A percentile compares a stretch with the other conserved stretches of the same genome.
Evolutionary conservation across 1,139 yeast species (phyloP).

Genomic region (Geotrichum bryndzae): DNA sequence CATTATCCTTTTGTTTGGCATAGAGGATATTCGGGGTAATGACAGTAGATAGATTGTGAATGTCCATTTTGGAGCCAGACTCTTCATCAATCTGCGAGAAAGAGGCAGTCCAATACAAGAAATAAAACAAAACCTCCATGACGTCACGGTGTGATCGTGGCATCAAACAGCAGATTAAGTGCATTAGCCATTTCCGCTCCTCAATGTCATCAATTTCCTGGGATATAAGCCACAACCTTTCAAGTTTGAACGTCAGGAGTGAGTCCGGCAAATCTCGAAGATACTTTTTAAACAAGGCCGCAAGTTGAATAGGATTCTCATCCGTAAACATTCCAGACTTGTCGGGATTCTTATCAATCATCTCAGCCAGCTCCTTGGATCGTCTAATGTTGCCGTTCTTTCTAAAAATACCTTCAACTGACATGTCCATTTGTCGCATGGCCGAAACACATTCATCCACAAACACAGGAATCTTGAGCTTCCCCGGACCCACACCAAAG

Average conservation of each 20-base stretch:
- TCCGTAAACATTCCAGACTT: constrained; percentile 64
- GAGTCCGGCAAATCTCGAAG: constrained; percentile 92
- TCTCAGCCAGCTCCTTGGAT: constrained; percentile 66
- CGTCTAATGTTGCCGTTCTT: constrained; percentile 92
- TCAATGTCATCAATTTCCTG: constrained; percentile 47
- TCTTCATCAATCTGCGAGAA: constrained; percentile 63
- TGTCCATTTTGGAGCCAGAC: constrained; percentile 90
- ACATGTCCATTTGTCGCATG: constrained; percentile 86
- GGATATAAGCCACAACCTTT: constrained; percentile 75
- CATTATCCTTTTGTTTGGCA: constrained; percentile 26
- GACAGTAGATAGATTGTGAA: constrained; percentile 91
- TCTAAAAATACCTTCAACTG: constrained; percentile 94
- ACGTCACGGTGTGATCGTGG: constrained; percentile 81
- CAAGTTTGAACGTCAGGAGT: constrained; percentile 66
- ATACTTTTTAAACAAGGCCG: constrained; percentile 89
- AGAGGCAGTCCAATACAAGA: constrained; percentile 93
- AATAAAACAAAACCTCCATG: constrained; percentile 77
- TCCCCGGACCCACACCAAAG: constrained; percentile 76
- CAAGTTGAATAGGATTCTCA: constrained; percentile 87
- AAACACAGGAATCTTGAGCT: constrained; percentile 72
- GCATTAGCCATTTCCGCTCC: constrained; percentile 53
- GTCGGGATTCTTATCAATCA: constrained; percentile 68
- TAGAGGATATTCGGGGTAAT: constrained; percentile 87
- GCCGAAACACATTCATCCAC: constrained; percentile 82
- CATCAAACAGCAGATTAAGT: constrained; percentile 69